These are phyloP conservation scores for Quercus aquifolioides DNA, from an alignment of 306 rosid species.

Conservation along the genomic window DNA sequence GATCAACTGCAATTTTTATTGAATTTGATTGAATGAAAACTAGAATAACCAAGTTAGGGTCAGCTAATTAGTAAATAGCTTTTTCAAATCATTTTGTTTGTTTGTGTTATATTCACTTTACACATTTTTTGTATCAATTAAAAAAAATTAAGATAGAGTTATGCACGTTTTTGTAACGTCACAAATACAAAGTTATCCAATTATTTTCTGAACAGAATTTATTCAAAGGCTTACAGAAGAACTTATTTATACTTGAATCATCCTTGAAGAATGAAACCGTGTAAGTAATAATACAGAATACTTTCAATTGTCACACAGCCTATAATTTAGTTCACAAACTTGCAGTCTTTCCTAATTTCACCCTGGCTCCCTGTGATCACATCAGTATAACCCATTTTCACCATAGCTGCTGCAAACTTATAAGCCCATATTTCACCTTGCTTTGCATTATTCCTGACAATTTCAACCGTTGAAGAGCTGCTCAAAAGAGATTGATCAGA, in stretches of 20 bases:
- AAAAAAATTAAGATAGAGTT: neutral
- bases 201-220: no score
- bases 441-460: neutral
- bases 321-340: neutral
- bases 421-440: neutral
- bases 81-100: neutral
- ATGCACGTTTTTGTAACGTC: neutral
- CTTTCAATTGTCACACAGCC: neutral
- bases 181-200: no score
- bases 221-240: neutral
- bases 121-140: neutral
- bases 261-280: neutral
- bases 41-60: no score
- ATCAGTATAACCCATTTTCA: slow-evolving; percentile 12
- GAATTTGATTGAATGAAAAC: no score
- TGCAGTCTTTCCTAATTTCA: slow-evolving; percentile 4
- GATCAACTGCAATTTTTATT: neutral
- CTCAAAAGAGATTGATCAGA: slow-evolving; percentile 10
- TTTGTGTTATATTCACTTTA: neutral
- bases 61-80: neutral
- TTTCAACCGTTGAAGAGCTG: neutral
- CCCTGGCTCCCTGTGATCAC: slow-evolving; percentile 3
- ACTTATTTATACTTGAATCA: neutral
- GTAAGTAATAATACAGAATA: neutral
- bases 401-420: slow-evolving; percentile 14